Evolutionary conservation across 2,329 filamentous ascomycete genomes (phyloP).

Genomic region (Trichoderma guizhouense): DNA sequence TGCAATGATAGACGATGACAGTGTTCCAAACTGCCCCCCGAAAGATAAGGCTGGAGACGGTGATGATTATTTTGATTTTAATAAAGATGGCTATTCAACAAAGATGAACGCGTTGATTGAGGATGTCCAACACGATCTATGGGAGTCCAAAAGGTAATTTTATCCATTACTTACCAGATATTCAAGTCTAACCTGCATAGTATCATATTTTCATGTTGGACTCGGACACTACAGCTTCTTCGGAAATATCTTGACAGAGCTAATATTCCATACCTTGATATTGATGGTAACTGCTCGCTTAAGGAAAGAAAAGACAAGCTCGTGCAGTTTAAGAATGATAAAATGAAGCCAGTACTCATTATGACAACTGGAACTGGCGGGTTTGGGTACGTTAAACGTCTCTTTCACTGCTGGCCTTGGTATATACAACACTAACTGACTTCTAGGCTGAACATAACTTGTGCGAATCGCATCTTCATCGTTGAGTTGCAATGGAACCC

Average conservation of each 20-base stretch:
- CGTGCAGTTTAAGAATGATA: constrained; percentile 31
- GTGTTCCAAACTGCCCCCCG: neutral
- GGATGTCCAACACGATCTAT: constrained; percentile 27
- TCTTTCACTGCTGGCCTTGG: neutral
- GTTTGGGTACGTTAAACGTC: constrained; percentile 38
- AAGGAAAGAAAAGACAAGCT: constrained; percentile 37
- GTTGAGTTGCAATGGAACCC: constrained; percentile 56
- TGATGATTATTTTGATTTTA: constrained; percentile 28
- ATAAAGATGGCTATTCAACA: constrained; percentile 28
- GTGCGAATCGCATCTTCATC: constrained; percentile 47
- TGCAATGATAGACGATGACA: neutral
- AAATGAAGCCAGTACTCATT: constrained; percentile 26
- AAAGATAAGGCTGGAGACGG: neutral
- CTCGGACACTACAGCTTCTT: constrained; percentile 39
- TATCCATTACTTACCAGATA: constrained; percentile 16
- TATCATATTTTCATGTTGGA: constrained; percentile 48
- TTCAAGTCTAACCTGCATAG: constrained; percentile 25
- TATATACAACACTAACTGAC: neutral
- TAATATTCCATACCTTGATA: constrained; percentile 33
- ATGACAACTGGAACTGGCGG: constrained; percentile 54
- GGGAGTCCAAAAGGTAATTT: neutral
- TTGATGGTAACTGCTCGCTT: constrained; percentile 43
- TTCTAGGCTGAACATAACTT: constrained; percentile 45
- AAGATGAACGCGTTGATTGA: constrained; percentile 34
- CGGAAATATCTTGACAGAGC: constrained; percentile 28